Evolutionary conservation across 345 rosid species (phyloP).

Genomic region (Ailanthus altissimus): DNA sequence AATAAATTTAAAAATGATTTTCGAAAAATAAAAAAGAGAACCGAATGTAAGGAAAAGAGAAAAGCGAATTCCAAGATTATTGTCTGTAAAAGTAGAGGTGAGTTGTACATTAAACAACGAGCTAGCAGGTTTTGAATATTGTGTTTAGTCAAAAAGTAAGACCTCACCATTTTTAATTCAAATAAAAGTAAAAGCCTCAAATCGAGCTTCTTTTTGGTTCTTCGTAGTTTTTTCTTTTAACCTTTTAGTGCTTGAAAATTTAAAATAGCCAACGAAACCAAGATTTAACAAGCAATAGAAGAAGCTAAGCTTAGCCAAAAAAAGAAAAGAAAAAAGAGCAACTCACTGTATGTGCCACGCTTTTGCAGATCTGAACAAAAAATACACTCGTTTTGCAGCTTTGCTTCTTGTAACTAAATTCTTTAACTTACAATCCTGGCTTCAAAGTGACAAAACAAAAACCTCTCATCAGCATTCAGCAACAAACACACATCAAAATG

Average conservation of each 20-base stretch:
- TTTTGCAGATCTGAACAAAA: conserved; percentile 31
- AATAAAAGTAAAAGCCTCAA: conserved; percentile 13
- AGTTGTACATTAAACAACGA: conserved; percentile 38
- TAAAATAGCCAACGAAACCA: conserved; percentile 24
- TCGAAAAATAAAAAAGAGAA: conserved; percentile 21
- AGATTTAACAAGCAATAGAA: not conserved
- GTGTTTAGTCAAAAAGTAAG: conserved; percentile 38
- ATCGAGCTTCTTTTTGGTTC: conserved; percentile 40
- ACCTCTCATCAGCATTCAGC: not conserved
- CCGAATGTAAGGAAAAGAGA: conserved; percentile 42
- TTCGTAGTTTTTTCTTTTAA: conserved; percentile 22
- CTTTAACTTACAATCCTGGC: not conserved
- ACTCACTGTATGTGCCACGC: conserved; percentile 5
- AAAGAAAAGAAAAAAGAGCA: not conserved
- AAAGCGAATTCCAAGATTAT: conserved; percentile 53
- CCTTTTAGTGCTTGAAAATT: conserved; percentile 15
- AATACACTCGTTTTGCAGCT: conserved; percentile 3
- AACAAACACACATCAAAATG: not conserved
- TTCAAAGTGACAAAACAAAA: not conserved
- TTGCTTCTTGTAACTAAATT: conserved; percentile 1
- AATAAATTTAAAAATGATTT: conserved; percentile 21
- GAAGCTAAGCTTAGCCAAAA: not conserved
- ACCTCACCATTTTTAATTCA: conserved; percentile 3
- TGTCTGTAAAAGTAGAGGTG: conserved; percentile 50
- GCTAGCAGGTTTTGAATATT: conserved; percentile 41